These are phyloP conservation scores for Annulohypoxylon maeteangense DNA, from an alignment of 495 filamentous ascomycete genomes.

Conservation along the genomic window DNA sequence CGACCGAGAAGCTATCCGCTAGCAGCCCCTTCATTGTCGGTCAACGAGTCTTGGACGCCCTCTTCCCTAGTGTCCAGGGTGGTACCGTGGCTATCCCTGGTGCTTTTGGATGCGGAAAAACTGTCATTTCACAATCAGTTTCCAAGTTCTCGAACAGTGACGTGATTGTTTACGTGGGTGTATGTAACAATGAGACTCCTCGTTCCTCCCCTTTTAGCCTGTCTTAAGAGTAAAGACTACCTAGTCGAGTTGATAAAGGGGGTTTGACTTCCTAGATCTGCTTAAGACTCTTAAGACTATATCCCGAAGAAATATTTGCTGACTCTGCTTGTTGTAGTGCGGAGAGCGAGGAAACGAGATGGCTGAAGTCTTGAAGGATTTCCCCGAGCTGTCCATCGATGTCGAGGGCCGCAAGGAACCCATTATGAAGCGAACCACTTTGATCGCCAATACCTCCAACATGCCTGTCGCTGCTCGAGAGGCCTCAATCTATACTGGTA, in stretches of 20 bases:
- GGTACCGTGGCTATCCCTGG: conserved; percentile 98
- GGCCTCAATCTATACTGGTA: conserved; percentile 99
- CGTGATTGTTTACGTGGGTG: conserved; percentile 96
- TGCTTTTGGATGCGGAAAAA: conserved; percentile 99
- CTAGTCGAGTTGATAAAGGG: background rate
- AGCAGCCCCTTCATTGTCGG: conserved; percentile 93
- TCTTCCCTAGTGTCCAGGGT: conserved; percentile 98
- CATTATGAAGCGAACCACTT: conserved; percentile 99
- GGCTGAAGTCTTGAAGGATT: conserved; percentile 99
- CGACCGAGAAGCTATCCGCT: conserved; percentile 87
- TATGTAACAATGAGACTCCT: background rate
- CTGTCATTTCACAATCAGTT: conserved; percentile 96
- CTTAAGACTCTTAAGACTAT: background rate
- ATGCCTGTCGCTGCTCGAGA: conserved; percentile 99
- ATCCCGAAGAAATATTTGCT: background rate
- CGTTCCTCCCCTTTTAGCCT: background rate
- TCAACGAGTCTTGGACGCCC: conserved; percentile 93
- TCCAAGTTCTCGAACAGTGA: conserved; percentile 99
- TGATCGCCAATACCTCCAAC: conserved; percentile 99
- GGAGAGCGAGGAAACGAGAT: conserved; percentile 99
- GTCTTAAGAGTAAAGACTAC: background rate
- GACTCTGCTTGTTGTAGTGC: conserved; percentile 54
- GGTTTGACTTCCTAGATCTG: background rate
- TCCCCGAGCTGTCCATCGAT: conserved; percentile 93
- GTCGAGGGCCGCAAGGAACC: conserved; percentile 93